Conservation (phyloP, 805 yeast genomes). For the Wickerhamomyces bovis region DNA sequence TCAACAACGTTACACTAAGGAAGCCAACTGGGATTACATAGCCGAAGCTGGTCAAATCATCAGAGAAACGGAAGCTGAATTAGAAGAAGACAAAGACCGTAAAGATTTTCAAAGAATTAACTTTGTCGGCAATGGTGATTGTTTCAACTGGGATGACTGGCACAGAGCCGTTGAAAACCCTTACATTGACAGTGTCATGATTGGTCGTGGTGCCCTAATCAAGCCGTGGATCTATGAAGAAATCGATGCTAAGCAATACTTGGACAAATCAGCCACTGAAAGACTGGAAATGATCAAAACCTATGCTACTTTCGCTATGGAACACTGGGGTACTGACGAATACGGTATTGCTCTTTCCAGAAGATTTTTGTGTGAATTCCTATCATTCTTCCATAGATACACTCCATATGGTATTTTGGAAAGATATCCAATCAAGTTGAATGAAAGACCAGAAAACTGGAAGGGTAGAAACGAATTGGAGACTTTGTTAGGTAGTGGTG, state of each 20-base stretch:
- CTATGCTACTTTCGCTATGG: conserved; percentile 76
- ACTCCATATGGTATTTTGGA: conserved; percentile 92
- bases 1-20: conserved; percentile 88
- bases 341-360: conserved; percentile 87
- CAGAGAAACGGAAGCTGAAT: conserved; percentile 46
- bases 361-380: conserved; percentile 87
- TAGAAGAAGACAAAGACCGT: conserved; percentile 55
- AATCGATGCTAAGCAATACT: conserved; percentile 77
- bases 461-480: conserved; percentile 89
- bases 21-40: conserved; percentile 92
- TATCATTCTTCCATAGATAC: conserved; percentile 91
- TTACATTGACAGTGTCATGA: conserved; percentile 90
- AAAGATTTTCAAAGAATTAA: conserved; percentile 59
- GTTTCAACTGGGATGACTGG: conserved; percentile 86
- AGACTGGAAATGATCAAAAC: conserved; percentile 68
- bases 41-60: conserved; percentile 65
- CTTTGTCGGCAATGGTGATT: conserved; percentile 93
- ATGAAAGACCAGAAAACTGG: conserved; percentile 94
- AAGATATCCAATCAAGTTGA: conserved; percentile 78
- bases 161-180: conserved; percentile 56
- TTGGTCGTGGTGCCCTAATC: conserved; percentile 95
- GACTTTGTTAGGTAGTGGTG: conserved; percentile 77
- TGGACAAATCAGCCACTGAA: conserved; percentile 88
- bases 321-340: conserved; percentile 98
- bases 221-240: conserved; percentile 99